Percentiles rank a stretch among this genome's conserved stretches.
Evolutionary conservation across 257 asterid genomes (phyloP).

Genomic region (Echium plantagineum): DNA sequence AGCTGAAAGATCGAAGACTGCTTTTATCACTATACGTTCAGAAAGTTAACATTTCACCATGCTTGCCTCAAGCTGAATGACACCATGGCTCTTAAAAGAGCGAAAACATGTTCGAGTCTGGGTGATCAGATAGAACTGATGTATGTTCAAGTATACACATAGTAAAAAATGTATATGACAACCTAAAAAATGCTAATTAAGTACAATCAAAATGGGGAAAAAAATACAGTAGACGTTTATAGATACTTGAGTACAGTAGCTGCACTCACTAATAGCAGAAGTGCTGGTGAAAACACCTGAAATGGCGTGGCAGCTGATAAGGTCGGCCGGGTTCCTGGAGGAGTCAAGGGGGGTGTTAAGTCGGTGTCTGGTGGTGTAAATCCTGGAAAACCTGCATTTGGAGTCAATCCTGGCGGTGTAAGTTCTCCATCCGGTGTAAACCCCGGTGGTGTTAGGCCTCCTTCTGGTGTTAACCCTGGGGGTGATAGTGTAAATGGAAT

Average conservation of each 20-base stretch:
- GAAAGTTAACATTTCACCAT: background rate
- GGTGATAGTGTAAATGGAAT: too few species aligned
- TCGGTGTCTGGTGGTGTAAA: conserved; percentile 8
- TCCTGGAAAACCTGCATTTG: conserved; percentile 7
- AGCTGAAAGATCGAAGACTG: background rate
- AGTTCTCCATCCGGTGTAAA: background rate
- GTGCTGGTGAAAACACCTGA: conserved; percentile 10
- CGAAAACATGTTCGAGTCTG: background rate
- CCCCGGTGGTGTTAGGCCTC: background rate
- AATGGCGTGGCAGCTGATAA: conserved; percentile 32
- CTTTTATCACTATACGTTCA: background rate
- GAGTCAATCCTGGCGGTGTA: conserved; percentile 5
- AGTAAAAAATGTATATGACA: background rate
- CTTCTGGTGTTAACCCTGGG: conserved; percentile 10
- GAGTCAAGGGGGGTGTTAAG: conserved; percentile 25
- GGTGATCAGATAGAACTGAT: too few species aligned
- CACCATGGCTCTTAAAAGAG: background rate
- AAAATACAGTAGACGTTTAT: background rate
- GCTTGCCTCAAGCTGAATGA: background rate
- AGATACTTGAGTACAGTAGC: conserved; percentile 16
- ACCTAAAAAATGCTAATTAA: background rate
- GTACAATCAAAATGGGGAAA: background rate
- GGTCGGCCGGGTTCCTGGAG: conserved; percentile 45
- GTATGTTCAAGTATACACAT: too few species aligned
- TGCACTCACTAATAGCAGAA: conserved; percentile 14